Percentiles rank a stretch among this genome's conserved stretches.
These are phyloP conservation scores for Berberis vulgaris DNA, from an alignment of 164 flowering plant species.

Conservation along the genomic window DNA sequence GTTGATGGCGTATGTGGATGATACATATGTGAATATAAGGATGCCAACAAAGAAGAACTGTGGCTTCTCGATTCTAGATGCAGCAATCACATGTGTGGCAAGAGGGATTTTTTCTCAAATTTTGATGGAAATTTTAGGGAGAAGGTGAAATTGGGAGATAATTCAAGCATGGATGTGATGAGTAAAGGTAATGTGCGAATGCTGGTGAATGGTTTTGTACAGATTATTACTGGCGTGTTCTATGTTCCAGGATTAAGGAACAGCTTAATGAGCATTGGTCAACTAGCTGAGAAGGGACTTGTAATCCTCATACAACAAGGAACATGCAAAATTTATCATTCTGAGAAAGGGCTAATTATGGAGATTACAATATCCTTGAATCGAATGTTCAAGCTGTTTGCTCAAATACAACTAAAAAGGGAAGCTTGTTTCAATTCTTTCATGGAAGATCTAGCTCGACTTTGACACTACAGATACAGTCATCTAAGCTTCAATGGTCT, in stretches of 20 bases:
- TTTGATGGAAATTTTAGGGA: not conserved
- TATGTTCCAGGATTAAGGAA: conserved; percentile 3
- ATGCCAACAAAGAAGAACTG: not conserved
- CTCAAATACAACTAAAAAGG: not conserved
- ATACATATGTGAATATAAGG: not conserved
- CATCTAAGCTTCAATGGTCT: not conserved
- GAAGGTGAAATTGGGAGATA: not conserved
- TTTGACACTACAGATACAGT: not conserved
- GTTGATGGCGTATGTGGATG: conserved; percentile 1
- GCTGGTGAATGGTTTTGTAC: not conserved
- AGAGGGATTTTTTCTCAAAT: not conserved
- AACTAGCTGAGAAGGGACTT: conserved; percentile 4
- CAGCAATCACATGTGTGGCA: conserved; percentile 10
- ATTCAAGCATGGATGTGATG: not conserved
- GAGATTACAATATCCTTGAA: not conserved
- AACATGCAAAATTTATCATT: too few relatives aligned
- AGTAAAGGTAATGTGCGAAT: conserved; percentile 6
- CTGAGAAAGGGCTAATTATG: too few relatives aligned
- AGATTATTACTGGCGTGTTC: conserved; percentile 1
- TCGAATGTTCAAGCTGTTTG: conserved; percentile 1
- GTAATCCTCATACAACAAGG: too few relatives aligned
- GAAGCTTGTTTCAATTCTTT: not conserved
- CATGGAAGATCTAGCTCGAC: not conserved
- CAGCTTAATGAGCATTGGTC: conserved; percentile 4
- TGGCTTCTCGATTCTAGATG: conserved; percentile 4